phyloP scores from a whole-genome alignment of 106 monocot species.

The Iris macrosiphon region DNA sequence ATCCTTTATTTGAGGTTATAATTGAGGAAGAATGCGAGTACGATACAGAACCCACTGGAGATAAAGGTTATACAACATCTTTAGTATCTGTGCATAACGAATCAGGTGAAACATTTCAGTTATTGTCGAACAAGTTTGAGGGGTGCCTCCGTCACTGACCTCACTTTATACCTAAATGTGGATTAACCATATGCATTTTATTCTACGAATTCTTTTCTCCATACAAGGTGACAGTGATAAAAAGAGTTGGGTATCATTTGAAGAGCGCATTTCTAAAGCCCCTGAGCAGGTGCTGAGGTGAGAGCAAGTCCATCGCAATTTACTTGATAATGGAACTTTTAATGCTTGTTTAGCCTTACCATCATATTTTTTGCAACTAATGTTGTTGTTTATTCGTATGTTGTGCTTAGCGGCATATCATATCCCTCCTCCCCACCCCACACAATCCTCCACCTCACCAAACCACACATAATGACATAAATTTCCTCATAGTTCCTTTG shows the following conservation, averaged over 20 bases:
- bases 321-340: too few relatives aligned
- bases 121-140: constrained; percentile 56
- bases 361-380: too few relatives aligned
- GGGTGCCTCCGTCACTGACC: constrained; percentile 13
- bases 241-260: constrained; percentile 73
- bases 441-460: too few relatives aligned
- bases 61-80: constrained; percentile 21
- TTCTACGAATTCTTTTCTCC: not conserved
- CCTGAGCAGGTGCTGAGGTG: constrained; percentile 81
- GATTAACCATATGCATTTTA: not conserved
- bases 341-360: too few relatives aligned
- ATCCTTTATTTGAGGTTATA: constrained; percentile 70
- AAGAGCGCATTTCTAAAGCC: constrained; percentile 53
- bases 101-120: constrained; percentile 35
- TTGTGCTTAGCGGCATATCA: too few relatives aligned
- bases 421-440: too few relatives aligned
- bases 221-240: constrained; percentile 57
- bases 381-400: too few relatives aligned
- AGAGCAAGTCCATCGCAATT: too few relatives aligned
- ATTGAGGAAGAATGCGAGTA: constrained; percentile 50
- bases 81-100: constrained; percentile 28
- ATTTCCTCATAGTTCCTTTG: too few relatives aligned
- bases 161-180: not conserved
- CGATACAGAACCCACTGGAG: constrained; percentile 30
- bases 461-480: too few relatives aligned